phyloP scores from a whole-genome alignment of 345 rosid species.

The Raphanus raphanistrum region DNA sequence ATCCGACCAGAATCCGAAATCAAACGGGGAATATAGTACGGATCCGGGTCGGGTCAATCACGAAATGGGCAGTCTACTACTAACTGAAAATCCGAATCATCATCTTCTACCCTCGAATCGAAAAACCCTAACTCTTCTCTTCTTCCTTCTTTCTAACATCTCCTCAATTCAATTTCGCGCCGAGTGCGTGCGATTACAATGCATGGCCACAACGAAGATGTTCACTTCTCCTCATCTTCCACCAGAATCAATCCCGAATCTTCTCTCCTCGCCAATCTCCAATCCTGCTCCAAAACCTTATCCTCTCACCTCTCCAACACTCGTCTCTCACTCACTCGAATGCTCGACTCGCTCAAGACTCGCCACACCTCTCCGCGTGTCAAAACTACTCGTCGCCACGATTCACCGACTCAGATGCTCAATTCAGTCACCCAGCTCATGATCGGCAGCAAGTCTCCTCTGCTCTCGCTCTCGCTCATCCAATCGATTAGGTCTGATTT shows the following conservation, averaged over 20 bases:
- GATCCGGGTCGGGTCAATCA: background rate
- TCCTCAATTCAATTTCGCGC: conserved; percentile 4
- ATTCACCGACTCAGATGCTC: conserved; percentile 33
- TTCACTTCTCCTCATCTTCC: conserved; percentile 30
- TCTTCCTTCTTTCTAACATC: background rate
- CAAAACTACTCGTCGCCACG: conserved; percentile 4
- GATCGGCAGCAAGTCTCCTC: conserved; percentile 35
- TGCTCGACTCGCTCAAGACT: conserved; percentile 21
- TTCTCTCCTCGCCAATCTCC: conserved; percentile 36
- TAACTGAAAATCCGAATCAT: background rate
- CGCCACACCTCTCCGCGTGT: conserved; percentile 3
- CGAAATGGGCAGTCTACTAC: background rate
- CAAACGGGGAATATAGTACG: background rate
- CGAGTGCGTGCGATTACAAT: conserved; percentile 24
- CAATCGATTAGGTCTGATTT: conserved; percentile 27
- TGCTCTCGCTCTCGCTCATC: conserved; percentile 49
- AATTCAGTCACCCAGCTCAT: conserved; percentile 34
- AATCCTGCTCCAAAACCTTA: conserved; percentile 38
- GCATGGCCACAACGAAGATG: conserved; percentile 19
- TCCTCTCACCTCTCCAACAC: conserved; percentile 30
- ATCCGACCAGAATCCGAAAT: background rate
- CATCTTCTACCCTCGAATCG: background rate
- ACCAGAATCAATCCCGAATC: conserved; percentile 13
- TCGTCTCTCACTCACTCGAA: conserved; percentile 17
- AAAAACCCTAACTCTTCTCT: conserved; percentile 20